Percentiles rank a stretch among this genome's conserved stretches.
Evolutionary conservation across 2,329 filamentous ascomycete genomes (phyloP).

Genomic region (Pseudogymnoascus sp.): DNA sequence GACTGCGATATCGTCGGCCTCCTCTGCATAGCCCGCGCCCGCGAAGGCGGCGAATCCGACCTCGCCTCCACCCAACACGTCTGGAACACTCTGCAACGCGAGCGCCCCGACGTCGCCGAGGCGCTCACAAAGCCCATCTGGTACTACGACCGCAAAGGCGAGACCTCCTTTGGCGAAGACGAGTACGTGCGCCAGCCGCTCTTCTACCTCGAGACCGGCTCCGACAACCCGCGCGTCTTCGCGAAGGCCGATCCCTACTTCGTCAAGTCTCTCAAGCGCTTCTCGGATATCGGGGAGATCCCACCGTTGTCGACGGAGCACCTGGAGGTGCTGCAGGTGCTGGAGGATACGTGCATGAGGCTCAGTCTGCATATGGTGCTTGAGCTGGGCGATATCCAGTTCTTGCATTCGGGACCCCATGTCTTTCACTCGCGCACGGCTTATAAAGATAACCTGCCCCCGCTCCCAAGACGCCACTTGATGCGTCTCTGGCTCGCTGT

Average conservation of each 20-base stretch:
- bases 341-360: constrained; percentile 70
- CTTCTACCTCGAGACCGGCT: constrained; percentile 68
- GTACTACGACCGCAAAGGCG: constrained; percentile 91
- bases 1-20: constrained; percentile 78
- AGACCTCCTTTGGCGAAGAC: constrained; percentile 67
- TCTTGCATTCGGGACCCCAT: constrained; percentile 67
- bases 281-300: constrained; percentile 66
- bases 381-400: constrained; percentile 83
- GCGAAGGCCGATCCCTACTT: constrained; percentile 91
- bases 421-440: constrained; percentile 75
- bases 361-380: constrained; percentile 78
- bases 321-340: constrained; percentile 57
- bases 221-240: constrained; percentile 58
- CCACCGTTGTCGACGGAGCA: constrained; percentile 66
- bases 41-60: constrained; percentile 78
- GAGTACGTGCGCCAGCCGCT: constrained; percentile 67
- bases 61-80: constrained; percentile 72
- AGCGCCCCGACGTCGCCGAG: constrained; percentile 73
- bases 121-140: constrained; percentile 71
- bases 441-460: constrained; percentile 66
- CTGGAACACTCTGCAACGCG: constrained; percentile 70
- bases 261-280: constrained; percentile 66
- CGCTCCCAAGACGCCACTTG: constrained; percentile 66
- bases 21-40: constrained; percentile 70
- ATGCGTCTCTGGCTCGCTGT: constrained; percentile 81